Evolutionary conservation across 306 rosid species (phyloP), one percentile per base, ranked within the genome.

Genomic region (Vigna reflexopilosa): DNA sequence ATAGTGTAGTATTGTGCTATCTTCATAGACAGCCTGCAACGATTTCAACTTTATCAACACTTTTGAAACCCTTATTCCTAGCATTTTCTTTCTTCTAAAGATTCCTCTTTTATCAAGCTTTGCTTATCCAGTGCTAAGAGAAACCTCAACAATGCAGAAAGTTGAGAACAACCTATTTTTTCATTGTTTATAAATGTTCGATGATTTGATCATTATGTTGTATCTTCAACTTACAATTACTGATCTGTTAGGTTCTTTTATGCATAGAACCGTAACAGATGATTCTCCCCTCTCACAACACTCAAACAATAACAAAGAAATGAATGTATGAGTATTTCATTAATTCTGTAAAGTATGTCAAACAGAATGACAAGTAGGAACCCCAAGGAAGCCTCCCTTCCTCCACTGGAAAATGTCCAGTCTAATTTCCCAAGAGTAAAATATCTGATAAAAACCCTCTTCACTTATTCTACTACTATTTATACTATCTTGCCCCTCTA

Each of bases 51-150:
- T 54, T 19, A 17, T 54, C 59, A 11, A 22, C 63, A 11, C 28
- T 50, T 20, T 38, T 76, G 28, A 49, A 75, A 76, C 38, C 26
- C 50, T 64, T 20, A 3, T 14, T 64, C 2, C 12, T 75, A 14
- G 47, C 32, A n/a, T 45, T 22, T 48, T 20, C 66, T 76, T 64
- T 17, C 17, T 15, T 56, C 26, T 49, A 17, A 20, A 64, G 54
- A 36, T 50, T 64, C 36, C 17, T 76, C 52, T 66, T 40, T 74
- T 32, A 20, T 36, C 59, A 74, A 47, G 57, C 62, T 11, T 56
- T 10, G 5, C 19, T 38, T 17, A 32, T 67, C 64, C 3, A 19
- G 52, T 63, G 42, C 67, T 48, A 32, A n/a, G 34, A 59, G 75
- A 24, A 56, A 49, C 9, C 48, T 77, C 54, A 20, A 50, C 38